Evolutionary conservation across 148 eudicot genomes (phyloP).

Genomic region (Diospyros lotus): DNA sequence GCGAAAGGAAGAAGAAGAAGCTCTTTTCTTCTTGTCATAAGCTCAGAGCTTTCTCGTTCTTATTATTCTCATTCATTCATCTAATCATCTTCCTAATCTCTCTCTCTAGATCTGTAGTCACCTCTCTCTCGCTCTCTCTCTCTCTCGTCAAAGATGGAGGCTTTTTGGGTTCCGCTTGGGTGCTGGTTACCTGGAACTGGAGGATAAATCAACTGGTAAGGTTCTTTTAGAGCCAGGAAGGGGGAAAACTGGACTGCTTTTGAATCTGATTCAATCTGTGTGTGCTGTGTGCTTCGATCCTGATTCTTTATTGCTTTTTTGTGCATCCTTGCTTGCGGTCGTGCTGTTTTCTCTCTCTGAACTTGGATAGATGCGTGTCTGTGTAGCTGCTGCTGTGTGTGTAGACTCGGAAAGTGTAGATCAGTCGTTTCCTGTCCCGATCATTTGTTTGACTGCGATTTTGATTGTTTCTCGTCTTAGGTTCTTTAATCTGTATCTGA

Average conservation of each 20-base stretch:
- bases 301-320: background rate
- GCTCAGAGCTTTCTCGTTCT: constrained; percentile 13
- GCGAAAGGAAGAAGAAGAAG: constrained; percentile 29
- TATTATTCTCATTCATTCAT: background rate
- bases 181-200: background rate
- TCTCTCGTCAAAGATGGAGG: background rate
- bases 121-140: constrained; percentile 5
- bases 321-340: background rate
- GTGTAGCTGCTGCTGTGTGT: background rate
- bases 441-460: background rate
- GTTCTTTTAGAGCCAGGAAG: background rate
- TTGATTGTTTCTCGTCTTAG: background rate
- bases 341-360: no score
- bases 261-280: background rate
- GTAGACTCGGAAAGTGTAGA: background rate
- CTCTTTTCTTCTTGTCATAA: constrained; percentile 18
- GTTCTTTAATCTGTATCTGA: background rate
- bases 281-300: background rate
- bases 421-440: background rate
- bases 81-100: background rate
- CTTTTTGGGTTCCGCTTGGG: constrained; percentile 6
- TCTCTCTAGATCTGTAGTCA: no score
- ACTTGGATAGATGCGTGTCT: background rate
- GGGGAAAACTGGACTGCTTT: background rate
- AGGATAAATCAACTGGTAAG: constrained; percentile 3